phyloP scores from a whole-genome alignment of 805 yeast genomes.

The Cephaloascus albidus region DNA sequence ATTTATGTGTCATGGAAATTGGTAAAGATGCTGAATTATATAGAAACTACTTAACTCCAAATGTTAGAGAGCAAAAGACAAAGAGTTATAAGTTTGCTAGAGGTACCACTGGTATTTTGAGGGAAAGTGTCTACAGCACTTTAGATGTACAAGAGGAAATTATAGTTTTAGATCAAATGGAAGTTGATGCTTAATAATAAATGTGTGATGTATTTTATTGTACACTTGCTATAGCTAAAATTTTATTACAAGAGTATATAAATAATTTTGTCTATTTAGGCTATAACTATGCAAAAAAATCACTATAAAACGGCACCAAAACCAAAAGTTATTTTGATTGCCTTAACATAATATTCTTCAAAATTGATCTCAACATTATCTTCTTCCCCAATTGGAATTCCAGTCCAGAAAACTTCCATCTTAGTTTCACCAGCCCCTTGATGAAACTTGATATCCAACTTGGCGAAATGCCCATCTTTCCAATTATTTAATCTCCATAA shows the following conservation, averaged over 20 bases:
- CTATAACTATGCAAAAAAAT: no score
- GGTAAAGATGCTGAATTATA: conserved; percentile 80
- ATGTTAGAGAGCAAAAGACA: conserved; percentile 74
- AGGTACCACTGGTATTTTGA: conserved; percentile 89
- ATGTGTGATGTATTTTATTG: no score
- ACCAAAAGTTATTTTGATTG: conserved; percentile 89
- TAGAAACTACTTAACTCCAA: conserved; percentile 88
- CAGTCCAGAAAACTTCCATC: conserved; percentile 68
- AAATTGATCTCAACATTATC: conserved; percentile 79
- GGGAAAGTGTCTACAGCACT: conserved; percentile 53
- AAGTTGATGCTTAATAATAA: conserved; percentile 28
- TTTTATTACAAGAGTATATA: no score
- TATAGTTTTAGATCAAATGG: conserved; percentile 37
- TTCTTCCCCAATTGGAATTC: conserved; percentile 94
- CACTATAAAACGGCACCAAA: conserved; percentile 79
- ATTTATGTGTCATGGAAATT: conserved; percentile 91
- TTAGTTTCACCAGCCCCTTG: conserved; percentile 83
- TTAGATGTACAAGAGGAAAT: conserved; percentile 64
- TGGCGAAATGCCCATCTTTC: conserved; percentile 79
- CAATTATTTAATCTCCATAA: conserved; percentile 86
- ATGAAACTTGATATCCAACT: conserved; percentile 52
- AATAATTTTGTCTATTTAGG: no score
- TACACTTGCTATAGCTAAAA: no score
- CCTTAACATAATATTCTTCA: conserved; percentile 79
- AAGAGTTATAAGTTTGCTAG: conserved; percentile 77